Evolutionary conservation across 2,329 filamentous ascomycete species (phyloP).

Genomic region (Aspergillus pseudonomiae): DNA sequence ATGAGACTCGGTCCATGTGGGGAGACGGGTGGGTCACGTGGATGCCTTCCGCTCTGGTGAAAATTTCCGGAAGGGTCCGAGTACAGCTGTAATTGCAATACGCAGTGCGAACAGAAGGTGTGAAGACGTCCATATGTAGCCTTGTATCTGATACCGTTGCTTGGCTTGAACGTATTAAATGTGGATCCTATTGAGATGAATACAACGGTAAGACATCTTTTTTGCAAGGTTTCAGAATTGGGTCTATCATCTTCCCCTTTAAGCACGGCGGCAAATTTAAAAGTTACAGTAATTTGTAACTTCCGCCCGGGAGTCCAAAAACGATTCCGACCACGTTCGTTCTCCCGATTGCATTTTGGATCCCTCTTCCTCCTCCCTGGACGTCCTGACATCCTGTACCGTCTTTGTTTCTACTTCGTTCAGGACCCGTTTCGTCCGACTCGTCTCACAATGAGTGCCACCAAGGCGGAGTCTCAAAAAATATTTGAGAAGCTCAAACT

Average conservation of each 20-base stretch:
- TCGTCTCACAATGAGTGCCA: conserved; percentile 63
- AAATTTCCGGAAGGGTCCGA: conserved; percentile 19
- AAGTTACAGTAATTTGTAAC: conserved; percentile 24
- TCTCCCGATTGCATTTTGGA: conserved; percentile 33
- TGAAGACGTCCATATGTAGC: background rate
- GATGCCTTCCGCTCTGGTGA: conserved; percentile 9
- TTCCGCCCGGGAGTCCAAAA: conserved; percentile 24
- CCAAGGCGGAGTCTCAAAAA: conserved; percentile 93
- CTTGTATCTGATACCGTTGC: background rate
- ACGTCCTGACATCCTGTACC: conserved; percentile 9
- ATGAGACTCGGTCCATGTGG: conserved; percentile 15
- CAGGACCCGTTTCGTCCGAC: conserved; percentile 10
- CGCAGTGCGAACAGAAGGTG: background rate
- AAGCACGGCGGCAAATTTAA: background rate
- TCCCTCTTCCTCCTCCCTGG: conserved; percentile 18
- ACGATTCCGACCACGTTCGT: conserved; percentile 43
- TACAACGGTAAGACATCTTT: background rate
- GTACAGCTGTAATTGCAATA: conserved; percentile 23
- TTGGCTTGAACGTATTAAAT: background rate
- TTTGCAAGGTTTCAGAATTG: background rate
- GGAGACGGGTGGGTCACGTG: conserved; percentile 27
- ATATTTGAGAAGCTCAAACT: conserved; percentile 97
- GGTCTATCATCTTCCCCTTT: background rate
- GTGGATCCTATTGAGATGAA: background rate
- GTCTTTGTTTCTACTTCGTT: background rate